A percentile compares a stretch with the other conserved stretches of the same genome.
Evolutionary conservation across 192 early-diverging fungal genomes (phyloP).

Genomic region (Obelidium mucronatum): DNA sequence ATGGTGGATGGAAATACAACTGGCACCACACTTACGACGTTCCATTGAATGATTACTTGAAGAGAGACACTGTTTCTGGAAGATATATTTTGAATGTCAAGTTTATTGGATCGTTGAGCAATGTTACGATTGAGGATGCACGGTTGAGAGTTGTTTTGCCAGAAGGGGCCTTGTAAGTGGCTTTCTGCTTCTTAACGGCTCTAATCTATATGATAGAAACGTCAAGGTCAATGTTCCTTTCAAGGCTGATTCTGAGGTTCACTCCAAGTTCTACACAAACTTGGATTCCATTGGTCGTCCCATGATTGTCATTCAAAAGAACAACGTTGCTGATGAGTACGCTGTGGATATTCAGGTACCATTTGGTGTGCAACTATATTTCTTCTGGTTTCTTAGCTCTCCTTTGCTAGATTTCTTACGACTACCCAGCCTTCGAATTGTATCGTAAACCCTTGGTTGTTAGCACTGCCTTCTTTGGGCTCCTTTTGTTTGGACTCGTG

Average conservation of each 20-base stretch:
- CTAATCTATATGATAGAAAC: conserved; percentile 54
- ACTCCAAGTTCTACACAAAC: conserved; percentile 74
- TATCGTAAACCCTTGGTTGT: conserved; percentile 58
- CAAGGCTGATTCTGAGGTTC: conserved; percentile 58
- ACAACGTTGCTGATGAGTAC: conserved; percentile 75
- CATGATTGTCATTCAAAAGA: conserved; percentile 71
- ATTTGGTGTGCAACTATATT: conserved; percentile 7
- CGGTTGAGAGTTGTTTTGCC: conserved; percentile 83
- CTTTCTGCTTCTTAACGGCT: neutral
- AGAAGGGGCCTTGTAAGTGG: conserved; percentile 83
- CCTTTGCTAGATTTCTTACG: conserved; percentile 52
- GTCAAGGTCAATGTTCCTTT: conserved; percentile 71
- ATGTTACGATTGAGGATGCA: conserved; percentile 70
- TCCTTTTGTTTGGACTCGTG: conserved; percentile 48
- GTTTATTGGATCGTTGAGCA: conserved; percentile 70
- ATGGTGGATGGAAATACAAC: conserved; percentile 97
- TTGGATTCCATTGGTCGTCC: conserved; percentile 93
- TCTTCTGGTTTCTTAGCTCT: neutral
- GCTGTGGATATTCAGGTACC: conserved; percentile 40
- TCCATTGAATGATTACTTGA: conserved; percentile 72
- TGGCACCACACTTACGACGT: conserved; percentile 94
- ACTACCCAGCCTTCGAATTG: conserved; percentile 39
- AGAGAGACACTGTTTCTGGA: conserved; percentile 48
- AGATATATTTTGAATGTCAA: conserved; percentile 73
- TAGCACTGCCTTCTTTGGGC: conserved; percentile 39